phyloP scores from a whole-genome alignment of 306 rosid species.

The Carpinus viminea region DNA sequence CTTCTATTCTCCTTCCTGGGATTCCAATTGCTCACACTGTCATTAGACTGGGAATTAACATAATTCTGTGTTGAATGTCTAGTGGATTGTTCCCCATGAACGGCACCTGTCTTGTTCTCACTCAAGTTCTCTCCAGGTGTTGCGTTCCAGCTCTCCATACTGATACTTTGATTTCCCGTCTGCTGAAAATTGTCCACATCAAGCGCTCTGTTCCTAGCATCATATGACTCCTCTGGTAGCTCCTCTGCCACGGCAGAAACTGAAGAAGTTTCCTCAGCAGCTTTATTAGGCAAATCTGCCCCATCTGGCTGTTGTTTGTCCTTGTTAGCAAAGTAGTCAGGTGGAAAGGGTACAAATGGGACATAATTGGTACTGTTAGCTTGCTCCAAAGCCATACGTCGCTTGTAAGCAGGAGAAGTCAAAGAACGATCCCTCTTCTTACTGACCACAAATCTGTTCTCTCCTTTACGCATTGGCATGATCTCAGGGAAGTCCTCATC shows the following conservation, averaged over 20 bases:
- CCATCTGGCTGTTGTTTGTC: conserved; percentile 47
- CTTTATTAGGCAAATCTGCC: conserved; percentile 26
- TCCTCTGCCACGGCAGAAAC: conserved; percentile 24
- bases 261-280: conserved; percentile 17
- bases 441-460: conserved; percentile 82
- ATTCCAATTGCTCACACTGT: conserved; percentile 15
- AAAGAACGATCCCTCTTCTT: conserved; percentile 89
- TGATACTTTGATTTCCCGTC: conserved; percentile 26
- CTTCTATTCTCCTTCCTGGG: conserved; percentile 19
- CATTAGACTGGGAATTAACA: conserved; percentile 20
- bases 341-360: conserved; percentile 94
- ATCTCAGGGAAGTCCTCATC: conserved; percentile 91
- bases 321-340: conserved; percentile 78
- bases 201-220: conserved; percentile 21
- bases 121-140: conserved; percentile 27
- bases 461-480: conserved; percentile 97
- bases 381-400: conserved; percentile 73
- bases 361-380: conserved; percentile 62
- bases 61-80: conserved; percentile 33
- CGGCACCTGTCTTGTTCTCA: conserved; percentile 28
- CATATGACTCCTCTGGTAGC: conserved; percentile 31
- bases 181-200: conserved; percentile 17
- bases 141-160: conserved; percentile 27
- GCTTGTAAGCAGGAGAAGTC: conserved; percentile 83
- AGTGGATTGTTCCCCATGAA: conserved; percentile 27